Evolutionary conservation across 805 yeast genomes (phyloP).

Genomic region (Naumovozyma castellii): DNA sequence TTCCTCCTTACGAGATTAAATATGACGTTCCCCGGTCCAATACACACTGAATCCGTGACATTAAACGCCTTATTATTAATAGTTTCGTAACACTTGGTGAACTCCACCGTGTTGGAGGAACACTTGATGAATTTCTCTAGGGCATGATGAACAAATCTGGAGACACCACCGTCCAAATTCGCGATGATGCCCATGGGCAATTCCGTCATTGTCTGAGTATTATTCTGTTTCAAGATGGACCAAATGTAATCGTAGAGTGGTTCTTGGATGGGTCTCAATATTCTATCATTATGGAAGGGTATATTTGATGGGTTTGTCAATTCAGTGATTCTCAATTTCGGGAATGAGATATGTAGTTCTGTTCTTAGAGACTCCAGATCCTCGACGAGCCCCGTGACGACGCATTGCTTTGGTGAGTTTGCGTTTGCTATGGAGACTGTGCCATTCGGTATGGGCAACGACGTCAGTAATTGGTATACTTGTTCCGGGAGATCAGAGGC

Average conservation of each 20-base stretch:
- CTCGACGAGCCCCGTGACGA: slow-evolving; percentile 24
- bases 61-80: slow-evolving; percentile 14
- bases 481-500: slow-evolving; percentile 21
- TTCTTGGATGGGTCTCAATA: slow-evolving; percentile 25
- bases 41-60: slow-evolving; percentile 15
- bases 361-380: slow-evolving; percentile 21
- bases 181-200: slow-evolving; percentile 25
- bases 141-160: slow-evolving; percentile 22
- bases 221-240: slow-evolving; percentile 23
- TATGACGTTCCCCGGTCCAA: slow-evolving; percentile 29
- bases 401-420: slow-evolving; percentile 27
- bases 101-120: slow-evolving; percentile 27
- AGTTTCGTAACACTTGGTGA: slow-evolving; percentile 27
- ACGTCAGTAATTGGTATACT: slow-evolving; percentile 11
- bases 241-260: slow-evolving; percentile 29
- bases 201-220: slow-evolving; percentile 17
- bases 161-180: slow-evolving; percentile 24
- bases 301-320: slow-evolving; percentile 26
- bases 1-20: slow-evolving; percentile 24
- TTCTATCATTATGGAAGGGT: slow-evolving; percentile 28
- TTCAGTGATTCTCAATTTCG: slow-evolving; percentile 20
- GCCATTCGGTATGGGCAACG: slow-evolving; percentile 4
- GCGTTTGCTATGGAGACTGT: slow-evolving; percentile 26
- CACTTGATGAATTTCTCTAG: slow-evolving; percentile 28
- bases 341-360: slow-evolving; percentile 16